These are phyloP conservation scores for Diaporthe destruens DNA, from an alignment of 2,329 filamentous ascomycete genomes.

Conservation along the genomic window DNA sequence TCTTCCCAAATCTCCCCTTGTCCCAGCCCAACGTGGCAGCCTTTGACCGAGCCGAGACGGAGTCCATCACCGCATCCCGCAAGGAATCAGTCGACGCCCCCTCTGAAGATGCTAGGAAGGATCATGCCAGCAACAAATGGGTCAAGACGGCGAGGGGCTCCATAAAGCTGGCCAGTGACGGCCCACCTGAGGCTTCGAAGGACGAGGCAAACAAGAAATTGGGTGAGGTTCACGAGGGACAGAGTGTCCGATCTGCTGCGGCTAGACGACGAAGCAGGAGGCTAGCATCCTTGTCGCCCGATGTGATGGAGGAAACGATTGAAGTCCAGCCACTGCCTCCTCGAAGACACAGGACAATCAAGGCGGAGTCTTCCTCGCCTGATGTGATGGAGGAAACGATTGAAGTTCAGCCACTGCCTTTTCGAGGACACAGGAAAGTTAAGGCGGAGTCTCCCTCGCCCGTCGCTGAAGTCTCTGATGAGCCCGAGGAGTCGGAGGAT, in stretches of 20 bases:
- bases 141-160: neutral
- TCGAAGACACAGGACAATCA: fast-evolving
- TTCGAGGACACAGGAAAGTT: fast-evolving
- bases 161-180: neutral
- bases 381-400: neutral
- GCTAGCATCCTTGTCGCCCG: neutral
- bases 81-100: neutral
- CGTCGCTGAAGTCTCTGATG: fast-evolving
- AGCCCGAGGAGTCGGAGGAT: neutral
- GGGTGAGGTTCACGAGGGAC: neutral
- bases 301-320: too few species aligned
- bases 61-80: fast-evolving
- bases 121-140: neutral
- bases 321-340: neutral
- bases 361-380: neutral
- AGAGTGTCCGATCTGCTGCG: neutral
- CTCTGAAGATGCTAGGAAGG: too few species aligned
- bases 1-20: neutral
- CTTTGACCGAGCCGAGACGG: neutral
- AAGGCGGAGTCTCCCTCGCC: too few species aligned
- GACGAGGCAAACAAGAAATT: neutral
- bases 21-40: neutral
- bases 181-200: neutral
- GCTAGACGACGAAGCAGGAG: slow-evolving; percentile 19
- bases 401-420: neutral